A percentile compares a stretch with the other conserved stretches of the same genome.
Conservation (phyloP, 345 rosid species). For the Gossypium rotundifolium region DNA sequence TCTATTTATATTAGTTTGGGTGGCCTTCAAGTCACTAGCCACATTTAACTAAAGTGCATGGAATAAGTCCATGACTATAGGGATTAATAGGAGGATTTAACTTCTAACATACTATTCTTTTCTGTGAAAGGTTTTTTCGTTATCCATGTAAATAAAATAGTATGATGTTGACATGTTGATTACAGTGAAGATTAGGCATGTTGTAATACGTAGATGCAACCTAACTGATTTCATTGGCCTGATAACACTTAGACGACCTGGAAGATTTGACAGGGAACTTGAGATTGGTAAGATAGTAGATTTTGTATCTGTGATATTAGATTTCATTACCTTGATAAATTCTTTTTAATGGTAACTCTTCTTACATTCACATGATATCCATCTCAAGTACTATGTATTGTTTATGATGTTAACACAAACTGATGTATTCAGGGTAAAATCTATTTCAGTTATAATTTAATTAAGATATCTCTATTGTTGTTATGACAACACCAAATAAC, state of each 20-base stretch:
- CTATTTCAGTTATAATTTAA: background rate
- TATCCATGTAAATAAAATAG: background rate
- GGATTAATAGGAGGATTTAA: too few relatives aligned
- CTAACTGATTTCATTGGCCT: conserved; percentile 52
- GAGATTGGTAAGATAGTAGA: conserved; percentile 45
- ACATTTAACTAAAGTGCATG: too few relatives aligned
- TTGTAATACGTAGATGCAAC: background rate
- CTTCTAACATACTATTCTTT: background rate
- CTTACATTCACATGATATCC: background rate
- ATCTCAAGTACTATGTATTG: background rate
- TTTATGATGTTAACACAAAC: background rate
- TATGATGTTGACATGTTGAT: background rate
- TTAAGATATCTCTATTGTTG: background rate
- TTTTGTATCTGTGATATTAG: background rate
- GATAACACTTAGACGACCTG: conserved; percentile 63
- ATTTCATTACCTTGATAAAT: background rate
- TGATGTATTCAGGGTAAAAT: background rate
- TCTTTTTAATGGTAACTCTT: background rate
- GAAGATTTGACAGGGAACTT: conserved; percentile 78
- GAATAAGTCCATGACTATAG: too few relatives aligned
- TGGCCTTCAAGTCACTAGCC: too few relatives aligned
- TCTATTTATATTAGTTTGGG: too few relatives aligned
- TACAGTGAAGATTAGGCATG: background rate
- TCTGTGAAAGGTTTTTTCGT: background rate
- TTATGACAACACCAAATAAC: background rate